phyloP scores from a whole-genome alignment of 345 rosid genomes.

The Clausena lansium region DNA sequence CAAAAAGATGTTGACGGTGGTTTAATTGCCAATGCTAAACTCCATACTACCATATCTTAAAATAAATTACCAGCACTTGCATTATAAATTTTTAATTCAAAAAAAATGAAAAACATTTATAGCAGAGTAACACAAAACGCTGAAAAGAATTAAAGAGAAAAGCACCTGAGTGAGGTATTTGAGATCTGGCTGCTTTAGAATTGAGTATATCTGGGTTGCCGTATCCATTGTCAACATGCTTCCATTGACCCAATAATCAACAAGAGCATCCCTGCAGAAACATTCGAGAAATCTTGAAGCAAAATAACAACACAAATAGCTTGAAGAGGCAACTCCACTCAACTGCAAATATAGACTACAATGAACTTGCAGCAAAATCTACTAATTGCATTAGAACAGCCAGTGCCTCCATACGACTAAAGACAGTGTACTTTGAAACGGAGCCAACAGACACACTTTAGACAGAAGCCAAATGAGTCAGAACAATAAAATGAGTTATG shows the following conservation, averaged over 20 bases:
- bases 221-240: constrained; percentile 76
- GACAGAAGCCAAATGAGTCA: not conserved
- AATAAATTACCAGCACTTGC: not conserved
- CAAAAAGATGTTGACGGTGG: not conserved
- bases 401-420: not conserved
- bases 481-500: not conserved
- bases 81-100: not conserved
- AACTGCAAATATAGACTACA: not conserved
- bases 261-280: constrained; percentile 69
- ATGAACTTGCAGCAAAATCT: not conserved
- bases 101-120: not conserved
- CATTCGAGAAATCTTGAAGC: constrained; percentile 13
- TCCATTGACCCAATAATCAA: constrained; percentile 75
- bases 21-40: not conserved
- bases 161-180: constrained; percentile 70
- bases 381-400: not conserved
- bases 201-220: constrained; percentile 69
- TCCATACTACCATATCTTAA: not conserved
- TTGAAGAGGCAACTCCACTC: not conserved
- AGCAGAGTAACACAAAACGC: not conserved
- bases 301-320: not conserved
- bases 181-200: constrained; percentile 71
- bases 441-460: not conserved
- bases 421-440: not conserved
- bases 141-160: not conserved